Evolutionary conservation across 495 filamentous ascomycete genomes (phyloP).

Genomic region (Daldinia vernicosa): DNA sequence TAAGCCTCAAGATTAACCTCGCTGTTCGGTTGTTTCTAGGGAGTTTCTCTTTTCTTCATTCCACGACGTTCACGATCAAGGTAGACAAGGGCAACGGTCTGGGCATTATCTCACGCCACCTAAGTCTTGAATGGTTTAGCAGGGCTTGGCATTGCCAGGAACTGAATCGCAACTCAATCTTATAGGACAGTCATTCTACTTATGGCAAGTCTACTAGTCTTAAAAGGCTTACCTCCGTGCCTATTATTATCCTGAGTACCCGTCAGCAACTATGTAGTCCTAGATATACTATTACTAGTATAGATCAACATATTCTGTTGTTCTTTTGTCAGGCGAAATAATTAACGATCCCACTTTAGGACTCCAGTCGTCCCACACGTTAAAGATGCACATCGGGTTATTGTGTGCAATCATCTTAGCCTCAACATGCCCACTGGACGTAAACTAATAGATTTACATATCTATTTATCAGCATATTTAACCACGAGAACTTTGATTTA

Average conservation of each 20-base stretch:
- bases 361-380: too few relatives aligned
- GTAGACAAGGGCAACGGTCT: not conserved
- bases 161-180: not conserved
- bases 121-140: not conserved
- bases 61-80: not conserved
- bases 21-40: not conserved
- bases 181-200: not conserved
- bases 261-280: not conserved
- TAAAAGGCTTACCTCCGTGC: not conserved
- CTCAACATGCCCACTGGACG: too few relatives aligned
- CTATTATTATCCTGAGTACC: not conserved
- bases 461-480: too few relatives aligned
- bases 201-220: not conserved
- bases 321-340: too few relatives aligned
- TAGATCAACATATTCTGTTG: not conserved
- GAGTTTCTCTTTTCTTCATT: too few relatives aligned
- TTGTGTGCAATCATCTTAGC: too few relatives aligned
- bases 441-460: too few relatives aligned
- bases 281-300: not conserved
- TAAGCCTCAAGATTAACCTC: not conserved
- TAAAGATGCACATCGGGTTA: too few relatives aligned
- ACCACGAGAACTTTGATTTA: too few relatives aligned
- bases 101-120: not conserved
- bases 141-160: not conserved
- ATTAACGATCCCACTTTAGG: too few relatives aligned